Evolutionary conservation across 495 filamentous ascomycete species (phyloP), one percentile per base, ranked within the genome.

Genomic region (Chaetomium cochliodes): DNA sequence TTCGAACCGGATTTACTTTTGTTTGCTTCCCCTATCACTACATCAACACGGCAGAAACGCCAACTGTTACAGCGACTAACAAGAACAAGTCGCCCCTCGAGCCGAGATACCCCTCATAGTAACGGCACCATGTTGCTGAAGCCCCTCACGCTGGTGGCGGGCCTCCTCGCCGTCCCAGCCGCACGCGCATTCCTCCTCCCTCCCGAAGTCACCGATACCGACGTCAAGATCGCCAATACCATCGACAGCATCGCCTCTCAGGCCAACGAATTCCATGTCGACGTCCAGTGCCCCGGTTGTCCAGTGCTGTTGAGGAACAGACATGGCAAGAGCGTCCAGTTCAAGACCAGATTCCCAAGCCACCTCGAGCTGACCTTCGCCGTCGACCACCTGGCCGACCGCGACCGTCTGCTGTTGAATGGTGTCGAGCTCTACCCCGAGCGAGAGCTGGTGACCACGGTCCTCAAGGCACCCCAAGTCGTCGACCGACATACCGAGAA

Each of bases 271-370:
- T 63, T 37, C 39, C 69, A 64, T 5, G 51, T 82, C 60, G 66
- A 77, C 26, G 59, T 82, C 54, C 74, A 76, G 41, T 82, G 80
- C 47, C 80, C 78, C 16, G 76, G 76, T 41, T 82, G 80, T 50
- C 73, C 77, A 9, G 47, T 80, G 22, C 65, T 66, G 52, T 50
- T 76, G 23, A 61, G 65, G 41, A 64, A 68, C 47, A 66, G 65
- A 18, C 67, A 69, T 33, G 73, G 65, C 52, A 60, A 72, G 20
- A 41, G 50, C 41, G 63, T 68, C 30, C 49, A 69, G 51, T 20
- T 70, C 11, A 42, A 66, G 50, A 70, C 70, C 52, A 64, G 76
- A 47, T 67, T 74, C 44, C 68, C 73, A 12, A 79, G 71, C 64
- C 76, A 77, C 57, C 71, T 82, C 49, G 75, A 77, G 50, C 69